Conservation (phyloP, 805 yeast genomes). For the Ogataea salicorniae region DNA sequence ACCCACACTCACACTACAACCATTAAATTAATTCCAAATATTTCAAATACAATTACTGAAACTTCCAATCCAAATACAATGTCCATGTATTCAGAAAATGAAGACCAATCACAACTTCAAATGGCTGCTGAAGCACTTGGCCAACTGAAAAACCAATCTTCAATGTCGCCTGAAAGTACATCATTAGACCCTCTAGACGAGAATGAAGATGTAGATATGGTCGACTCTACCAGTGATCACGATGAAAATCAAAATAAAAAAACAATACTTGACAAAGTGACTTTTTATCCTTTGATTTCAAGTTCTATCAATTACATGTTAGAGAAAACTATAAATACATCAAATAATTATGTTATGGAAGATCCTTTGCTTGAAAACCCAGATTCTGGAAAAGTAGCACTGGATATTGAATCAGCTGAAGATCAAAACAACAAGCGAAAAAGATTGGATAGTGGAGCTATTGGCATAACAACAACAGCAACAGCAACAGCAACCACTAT, state of each 20-base stretch:
- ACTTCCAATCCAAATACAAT: too few relatives aligned
- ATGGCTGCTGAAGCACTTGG: constrained; percentile 31
- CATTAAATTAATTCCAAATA: too few relatives aligned
- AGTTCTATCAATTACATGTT: constrained; percentile 32
- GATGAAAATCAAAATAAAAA: not conserved
- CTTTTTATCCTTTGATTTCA: constrained; percentile 33
- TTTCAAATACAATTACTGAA: too few relatives aligned
- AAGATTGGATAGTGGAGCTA: constrained; percentile 4
- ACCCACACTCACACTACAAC: too few relatives aligned
- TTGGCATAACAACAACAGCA: not conserved
- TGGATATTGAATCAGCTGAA: not conserved
- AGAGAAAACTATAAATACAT: constrained; percentile 30
- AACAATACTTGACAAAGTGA: constrained; percentile 32
- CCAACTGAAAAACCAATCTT: constrained; percentile 18
- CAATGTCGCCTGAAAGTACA: not conserved
- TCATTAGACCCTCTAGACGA: not conserved
- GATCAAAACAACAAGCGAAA: constrained; percentile 12
- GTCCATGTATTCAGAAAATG: too few relatives aligned
- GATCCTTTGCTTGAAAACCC: not conserved
- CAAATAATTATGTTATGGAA: constrained; percentile 20
- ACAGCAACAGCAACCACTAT: not conserved
- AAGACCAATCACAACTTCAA: constrained; percentile 1
- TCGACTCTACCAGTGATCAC: not conserved
- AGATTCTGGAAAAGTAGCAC: not conserved
- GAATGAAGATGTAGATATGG: not conserved